Evolutionary conservation across 2,329 filamentous ascomycete genomes (phyloP).

Genomic region (Didymella keratinophila): DNA sequence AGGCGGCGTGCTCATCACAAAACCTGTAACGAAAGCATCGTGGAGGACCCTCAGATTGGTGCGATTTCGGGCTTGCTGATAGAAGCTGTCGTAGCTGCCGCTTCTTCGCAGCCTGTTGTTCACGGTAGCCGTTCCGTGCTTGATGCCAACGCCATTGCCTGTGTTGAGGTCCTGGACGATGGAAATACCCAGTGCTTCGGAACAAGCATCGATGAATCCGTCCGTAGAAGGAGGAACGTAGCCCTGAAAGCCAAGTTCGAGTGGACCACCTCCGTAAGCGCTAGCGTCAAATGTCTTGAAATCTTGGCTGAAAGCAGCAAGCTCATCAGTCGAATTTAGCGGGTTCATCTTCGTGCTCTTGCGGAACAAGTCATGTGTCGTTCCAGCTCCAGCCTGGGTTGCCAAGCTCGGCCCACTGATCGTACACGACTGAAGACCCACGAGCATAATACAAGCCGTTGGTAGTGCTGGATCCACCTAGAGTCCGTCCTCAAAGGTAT

Average conservation of each 20-base stretch:
- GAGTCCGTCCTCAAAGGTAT: conserved; percentile 34
- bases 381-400: conserved; percentile 63
- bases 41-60: conserved; percentile 41
- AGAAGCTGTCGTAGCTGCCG: conserved; percentile 39
- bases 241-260: conserved; percentile 42
- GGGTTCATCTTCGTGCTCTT: conserved; percentile 44
- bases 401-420: conserved; percentile 65
- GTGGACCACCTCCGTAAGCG: conserved; percentile 37
- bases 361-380: conserved; percentile 30
- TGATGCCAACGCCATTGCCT: conserved; percentile 41
- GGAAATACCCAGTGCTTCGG: conserved; percentile 40
- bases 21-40: conserved; percentile 38
- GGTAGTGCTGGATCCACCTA: conserved; percentile 46
- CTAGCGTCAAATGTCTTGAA: conserved; percentile 42
- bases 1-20: conserved; percentile 28
- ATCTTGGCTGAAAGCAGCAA: conserved; percentile 36
- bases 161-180: conserved; percentile 46
- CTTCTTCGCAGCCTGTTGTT: conserved; percentile 32
- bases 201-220: conserved; percentile 39
- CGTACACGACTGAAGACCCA: conserved; percentile 46
- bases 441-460: conserved; percentile 49
- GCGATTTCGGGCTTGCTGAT: conserved; percentile 34
- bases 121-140: conserved; percentile 42
- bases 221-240: conserved; percentile 41
- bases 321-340: conserved; percentile 29